These are phyloP conservation scores for Naematelia encephala DNA, from an alignment of 768 basidiomycete genomes.

Conservation along the genomic window DNA sequence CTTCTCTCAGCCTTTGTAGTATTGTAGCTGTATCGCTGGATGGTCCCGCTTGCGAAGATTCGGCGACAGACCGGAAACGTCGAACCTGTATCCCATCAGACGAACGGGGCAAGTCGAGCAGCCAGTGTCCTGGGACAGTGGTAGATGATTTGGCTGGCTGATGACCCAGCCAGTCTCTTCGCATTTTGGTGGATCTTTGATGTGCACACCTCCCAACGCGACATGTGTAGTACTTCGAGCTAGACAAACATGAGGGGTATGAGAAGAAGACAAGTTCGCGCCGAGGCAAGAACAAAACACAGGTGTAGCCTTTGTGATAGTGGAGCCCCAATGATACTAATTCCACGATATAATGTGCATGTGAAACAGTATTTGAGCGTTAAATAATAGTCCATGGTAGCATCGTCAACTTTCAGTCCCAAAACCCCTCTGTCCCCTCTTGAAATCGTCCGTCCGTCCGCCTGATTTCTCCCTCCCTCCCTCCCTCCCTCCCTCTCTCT, in stretches of 20 bases:
- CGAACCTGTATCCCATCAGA: slow-evolving; percentile 12
- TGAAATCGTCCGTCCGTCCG: neutral
- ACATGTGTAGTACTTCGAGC: too few relatives aligned
- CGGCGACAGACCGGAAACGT: slow-evolving; percentile 2
- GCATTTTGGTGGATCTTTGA: neutral
- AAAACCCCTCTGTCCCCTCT: neutral
- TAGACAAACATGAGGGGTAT: too few relatives aligned
- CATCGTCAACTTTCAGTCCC: neutral
- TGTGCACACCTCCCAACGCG: too few relatives aligned
- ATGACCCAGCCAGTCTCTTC: neutral
- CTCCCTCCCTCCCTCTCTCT: too few relatives aligned
- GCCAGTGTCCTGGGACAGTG: slow-evolving; percentile 18
- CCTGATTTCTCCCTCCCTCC: neutral
- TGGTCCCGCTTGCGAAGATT: slow-evolving; percentile 2
- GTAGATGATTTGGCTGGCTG: slow-evolving; percentile 2
- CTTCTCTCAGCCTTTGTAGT: neutral
- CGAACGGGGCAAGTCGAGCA: slow-evolving; percentile 22
- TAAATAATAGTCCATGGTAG: neutral
- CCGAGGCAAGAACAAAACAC: too few relatives aligned
- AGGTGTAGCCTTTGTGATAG: too few relatives aligned
- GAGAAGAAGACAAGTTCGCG: too few relatives aligned
- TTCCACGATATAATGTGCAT: neutral
- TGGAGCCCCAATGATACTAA: neutral
- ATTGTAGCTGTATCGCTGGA: neutral
- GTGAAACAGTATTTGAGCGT: neutral